A percentile compares a stretch with the other conserved stretches of the same genome.
Conservation (phyloP, 1,139 yeast species). For the Diutina ranongensis region DNA sequence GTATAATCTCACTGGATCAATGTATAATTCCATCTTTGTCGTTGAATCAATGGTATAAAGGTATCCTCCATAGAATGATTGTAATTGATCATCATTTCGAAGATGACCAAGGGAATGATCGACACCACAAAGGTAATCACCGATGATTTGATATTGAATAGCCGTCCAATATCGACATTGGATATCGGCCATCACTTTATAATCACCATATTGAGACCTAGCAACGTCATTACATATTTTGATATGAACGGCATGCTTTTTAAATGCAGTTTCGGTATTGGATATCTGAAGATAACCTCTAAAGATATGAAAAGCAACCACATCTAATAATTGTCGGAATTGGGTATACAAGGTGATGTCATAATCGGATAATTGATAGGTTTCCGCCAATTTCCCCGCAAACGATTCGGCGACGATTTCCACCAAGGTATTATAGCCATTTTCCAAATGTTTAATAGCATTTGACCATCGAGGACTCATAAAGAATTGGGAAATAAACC, state of each 20-base stretch:
- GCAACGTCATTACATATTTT: neutral
- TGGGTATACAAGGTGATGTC: constrained; percentile 21
- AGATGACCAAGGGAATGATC: neutral
- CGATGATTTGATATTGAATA: neutral
- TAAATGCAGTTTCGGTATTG: neutral
- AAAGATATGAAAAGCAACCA: neutral
- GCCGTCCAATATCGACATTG: constrained; percentile 2
- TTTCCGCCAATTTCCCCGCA: constrained; percentile 11
- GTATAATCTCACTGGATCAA: neutral
- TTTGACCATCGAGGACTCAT: constrained; percentile 24
- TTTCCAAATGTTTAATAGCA: constrained; percentile 20
- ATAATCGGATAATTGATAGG: constrained; percentile 15
- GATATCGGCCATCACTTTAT: neutral
- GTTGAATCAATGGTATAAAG: neutral
- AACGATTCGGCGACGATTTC: constrained; percentile 7
- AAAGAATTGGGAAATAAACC: constrained; percentile 23
- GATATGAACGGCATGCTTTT: constrained; percentile 3
- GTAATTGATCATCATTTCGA: neutral
- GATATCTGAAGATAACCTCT: neutral
- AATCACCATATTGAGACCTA: constrained; percentile 4
- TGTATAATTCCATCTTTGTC: neutral
- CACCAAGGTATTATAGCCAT: constrained; percentile 17
- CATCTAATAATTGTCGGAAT: constrained; percentile 7
- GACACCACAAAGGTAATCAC: neutral
- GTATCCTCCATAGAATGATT: neutral